Base-by-base conservation (phyloP, 2,329 filamentous ascomycete genomes). In the Diaporthe longicolla region DNA sequence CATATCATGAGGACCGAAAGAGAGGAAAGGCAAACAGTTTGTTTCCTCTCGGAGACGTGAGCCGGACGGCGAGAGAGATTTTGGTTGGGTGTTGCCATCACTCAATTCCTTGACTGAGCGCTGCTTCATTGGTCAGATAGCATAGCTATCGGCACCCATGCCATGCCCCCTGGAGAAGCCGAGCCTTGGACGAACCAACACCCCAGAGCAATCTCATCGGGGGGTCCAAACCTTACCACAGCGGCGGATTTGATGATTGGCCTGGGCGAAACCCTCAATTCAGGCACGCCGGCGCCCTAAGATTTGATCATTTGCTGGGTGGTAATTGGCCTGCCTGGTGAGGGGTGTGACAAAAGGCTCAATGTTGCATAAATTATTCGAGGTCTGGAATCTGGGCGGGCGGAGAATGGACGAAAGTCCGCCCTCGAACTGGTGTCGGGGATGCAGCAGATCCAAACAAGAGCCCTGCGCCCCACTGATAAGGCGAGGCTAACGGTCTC, bases 171-270 rank as follows among this genome's bases (percentile, higher is more conserved):
- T 71, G 69, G 40, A 32, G 29, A 71, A 19, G 55, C 69, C 69
- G 57, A 71, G 43, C 55, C 52, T 35, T 24, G 35, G 32, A n/a
- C 45, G 35, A n/a, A 29, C 26, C 57, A 48, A 50, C 45, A n/a
- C 7, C 43, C 68, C 55, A 26, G 45, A 40, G 32, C n/a, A 37
- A 61, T 58, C 54, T 50, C 54, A 43, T 8, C 11, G 29, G 21
- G 35, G 45, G 43, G 40, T 37, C 55, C 35, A 37, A 59, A 71
- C 43, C 45, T 59, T 61, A 71, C 69, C 69, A 50, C 5, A n/a
- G 55, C 69, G 55, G 55, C 57, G 69, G 69, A 57, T 59, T 61
- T 61, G n/a, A 71, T 71, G 69, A 61, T 71, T 59, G 69, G 69
- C 50, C 48, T 61, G 55, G 69, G n/a, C 55, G 48, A 40, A 11